Conservation (phyloP, 2,329 filamentous ascomycete species). For the Cladorrhinum sp. region DNA sequence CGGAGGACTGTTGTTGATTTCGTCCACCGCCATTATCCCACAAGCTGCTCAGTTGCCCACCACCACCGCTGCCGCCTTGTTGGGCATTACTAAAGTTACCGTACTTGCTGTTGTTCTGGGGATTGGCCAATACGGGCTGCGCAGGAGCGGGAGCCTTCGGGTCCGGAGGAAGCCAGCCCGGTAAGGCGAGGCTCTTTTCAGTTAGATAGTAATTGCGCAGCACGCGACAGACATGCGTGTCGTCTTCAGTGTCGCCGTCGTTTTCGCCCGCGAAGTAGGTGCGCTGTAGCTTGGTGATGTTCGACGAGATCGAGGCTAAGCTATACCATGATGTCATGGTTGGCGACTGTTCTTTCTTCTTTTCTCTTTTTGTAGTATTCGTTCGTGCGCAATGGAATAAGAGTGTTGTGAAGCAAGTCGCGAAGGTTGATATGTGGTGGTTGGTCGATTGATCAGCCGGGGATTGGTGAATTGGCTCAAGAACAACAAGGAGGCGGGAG, state of each 20-base stretch:
- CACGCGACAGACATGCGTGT: conserved; percentile 91
- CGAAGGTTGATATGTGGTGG: background rate
- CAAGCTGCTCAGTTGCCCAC: conserved; percentile 50
- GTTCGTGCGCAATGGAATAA: background rate
- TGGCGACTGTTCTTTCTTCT: background rate
- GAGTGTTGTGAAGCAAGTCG: background rate
- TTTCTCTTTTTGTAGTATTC: background rate
- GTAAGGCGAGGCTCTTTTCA: conserved; percentile 79
- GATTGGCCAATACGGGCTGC: conserved; percentile 48
- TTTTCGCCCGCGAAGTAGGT: conserved; percentile 65
- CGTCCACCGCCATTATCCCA: conserved; percentile 51
- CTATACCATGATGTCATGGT: conserved; percentile 78
- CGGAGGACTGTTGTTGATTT: conserved; percentile 35
- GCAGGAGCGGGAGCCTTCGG: conserved; percentile 67
- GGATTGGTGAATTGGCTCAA: background rate
- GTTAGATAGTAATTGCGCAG: conserved; percentile 81
- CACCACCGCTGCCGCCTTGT: background rate
- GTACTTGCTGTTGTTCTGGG: conserved; percentile 51
- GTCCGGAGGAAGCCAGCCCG: conserved; percentile 84
- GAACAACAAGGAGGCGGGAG: background rate
- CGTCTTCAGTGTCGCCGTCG: conserved; percentile 77
- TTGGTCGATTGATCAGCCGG: background rate
- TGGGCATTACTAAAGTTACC: conserved; percentile 41
- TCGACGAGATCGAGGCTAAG: conserved; percentile 65
- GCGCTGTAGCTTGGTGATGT: conserved; percentile 63